phyloP scores from a whole-genome alignment of 2,329 filamentous ascomycete genomes.

The Hypoxylon sp. region DNA sequence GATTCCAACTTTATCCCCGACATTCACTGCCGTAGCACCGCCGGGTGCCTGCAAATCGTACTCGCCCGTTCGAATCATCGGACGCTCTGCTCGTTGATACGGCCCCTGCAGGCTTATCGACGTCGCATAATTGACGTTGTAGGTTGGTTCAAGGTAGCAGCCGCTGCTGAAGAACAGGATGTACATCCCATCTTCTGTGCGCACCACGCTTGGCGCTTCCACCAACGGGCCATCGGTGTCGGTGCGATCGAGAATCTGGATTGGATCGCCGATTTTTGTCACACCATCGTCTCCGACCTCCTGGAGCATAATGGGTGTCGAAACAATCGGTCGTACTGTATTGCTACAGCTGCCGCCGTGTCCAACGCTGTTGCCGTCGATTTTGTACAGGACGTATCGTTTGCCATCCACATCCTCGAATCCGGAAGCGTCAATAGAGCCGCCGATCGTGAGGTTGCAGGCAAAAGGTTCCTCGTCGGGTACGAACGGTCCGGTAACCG shows the following conservation, averaged over 20 bases:
- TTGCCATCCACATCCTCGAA: conserved; percentile 69
- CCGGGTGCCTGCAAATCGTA: conserved; percentile 59
- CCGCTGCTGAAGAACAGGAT: conserved; percentile 74
- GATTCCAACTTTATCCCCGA: conserved; percentile 50
- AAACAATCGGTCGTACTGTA: conserved; percentile 56
- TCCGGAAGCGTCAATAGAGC: conserved; percentile 74
- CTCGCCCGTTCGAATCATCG: conserved; percentile 58
- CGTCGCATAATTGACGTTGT: conserved; percentile 74
- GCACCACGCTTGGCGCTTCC: conserved; percentile 71
- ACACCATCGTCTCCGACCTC: conserved; percentile 65
- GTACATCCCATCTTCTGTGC: conserved; percentile 64
- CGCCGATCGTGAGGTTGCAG: conserved; percentile 68
- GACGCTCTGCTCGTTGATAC: conserved; percentile 54
- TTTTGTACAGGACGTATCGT: conserved; percentile 75
- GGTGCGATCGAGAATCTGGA: conserved; percentile 63
- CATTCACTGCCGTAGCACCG: conserved; percentile 56
- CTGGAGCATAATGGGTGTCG: conserved; percentile 72
- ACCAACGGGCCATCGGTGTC: conserved; percentile 68
- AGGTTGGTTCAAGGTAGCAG: conserved; percentile 67
- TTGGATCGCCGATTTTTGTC: conserved; percentile 65
- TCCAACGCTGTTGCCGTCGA: conserved; percentile 72
- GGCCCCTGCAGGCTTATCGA: conserved; percentile 57
- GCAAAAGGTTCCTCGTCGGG: conserved; percentile 64
- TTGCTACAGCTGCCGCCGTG: conserved; percentile 63
- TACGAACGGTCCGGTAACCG: conserved; percentile 66